Evolutionary conservation across 352 stramenopile genomes (phyloP).

Genomic region (Blastocystis sp.): DNA sequence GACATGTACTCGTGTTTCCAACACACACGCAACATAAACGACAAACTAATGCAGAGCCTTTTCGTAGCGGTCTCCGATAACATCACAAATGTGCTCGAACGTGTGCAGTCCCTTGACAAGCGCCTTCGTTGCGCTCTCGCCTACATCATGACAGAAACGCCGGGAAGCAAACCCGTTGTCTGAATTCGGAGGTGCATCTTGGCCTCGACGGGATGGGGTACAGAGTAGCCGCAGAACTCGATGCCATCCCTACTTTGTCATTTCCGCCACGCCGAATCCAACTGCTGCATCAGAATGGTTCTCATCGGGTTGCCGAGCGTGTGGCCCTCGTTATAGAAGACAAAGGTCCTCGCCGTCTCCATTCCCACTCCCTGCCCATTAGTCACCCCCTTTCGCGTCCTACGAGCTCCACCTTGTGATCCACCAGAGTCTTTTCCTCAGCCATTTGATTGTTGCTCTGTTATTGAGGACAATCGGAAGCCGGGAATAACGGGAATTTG

Average conservation of each 20-base stretch:
- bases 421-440: slow-evolving; percentile 54
- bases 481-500: not conserved
- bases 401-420: slow-evolving; percentile 68
- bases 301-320: slow-evolving; percentile 59
- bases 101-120: slow-evolving; percentile 50
- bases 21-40: slow-evolving; percentile 12
- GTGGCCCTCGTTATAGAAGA: slow-evolving; percentile 70
- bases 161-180: slow-evolving; percentile 29
- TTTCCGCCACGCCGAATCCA: not conserved
- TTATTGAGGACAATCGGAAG: not conserved
- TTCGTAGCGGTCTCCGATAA: slow-evolving; percentile 65
- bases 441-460: slow-evolving; percentile 21
- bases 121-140: slow-evolving; percentile 46
- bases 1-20: slow-evolving; percentile 26
- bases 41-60: slow-evolving; percentile 37
- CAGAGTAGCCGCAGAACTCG: slow-evolving; percentile 69
- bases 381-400: not conserved
- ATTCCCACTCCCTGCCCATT: slow-evolving; percentile 54
- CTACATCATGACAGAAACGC: slow-evolving; percentile 12
- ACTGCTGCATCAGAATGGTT: slow-evolving; percentile 70
- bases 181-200: slow-evolving; percentile 69
- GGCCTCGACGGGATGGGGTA: slow-evolving; percentile 68
- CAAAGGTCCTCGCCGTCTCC: slow-evolving; percentile 51
- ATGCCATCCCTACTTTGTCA: slow-evolving; percentile 39
- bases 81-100: slow-evolving; percentile 61